Conservation (phyloP, 768 basidiomycete species). For the Wakefieldia striispora region DNA sequence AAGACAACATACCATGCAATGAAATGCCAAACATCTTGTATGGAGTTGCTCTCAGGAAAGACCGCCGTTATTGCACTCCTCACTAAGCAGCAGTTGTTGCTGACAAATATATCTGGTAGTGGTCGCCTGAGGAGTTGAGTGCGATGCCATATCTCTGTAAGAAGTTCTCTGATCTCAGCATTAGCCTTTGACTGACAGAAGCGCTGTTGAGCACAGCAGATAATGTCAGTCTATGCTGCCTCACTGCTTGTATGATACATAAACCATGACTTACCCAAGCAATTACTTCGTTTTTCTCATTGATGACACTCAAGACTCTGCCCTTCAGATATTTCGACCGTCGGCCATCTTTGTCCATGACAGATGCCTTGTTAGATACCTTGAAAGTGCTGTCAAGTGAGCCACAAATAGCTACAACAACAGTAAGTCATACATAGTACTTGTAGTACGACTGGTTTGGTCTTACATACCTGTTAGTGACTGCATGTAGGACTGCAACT, state of each 20-base stretch:
- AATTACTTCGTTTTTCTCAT: neutral
- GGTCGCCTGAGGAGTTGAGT: conserved; percentile 1
- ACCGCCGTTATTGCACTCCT: neutral
- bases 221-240: no score
- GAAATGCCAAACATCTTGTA: conserved; percentile 22
- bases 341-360: neutral
- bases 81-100: conserved; percentile 24
- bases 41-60: neutral
- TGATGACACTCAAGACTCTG: neutral
- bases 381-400: conserved; percentile 20
- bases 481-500: neutral
- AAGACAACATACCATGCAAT: conserved; percentile 7
- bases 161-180: no score
- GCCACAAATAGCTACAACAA: conserved; percentile 1
- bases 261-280: conserved; percentile 1
- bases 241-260: no score
- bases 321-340: neutral
- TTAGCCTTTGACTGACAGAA: no score
- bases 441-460: no score
- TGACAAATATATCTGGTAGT: conserved; percentile 13
- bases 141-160: no score
- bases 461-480: neutral
- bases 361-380: conserved; percentile 11
- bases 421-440: no score
- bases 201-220: no score